Conservation (phyloP, 148 eudicot genomes). For the Dianthus caryophyllus region DNA sequence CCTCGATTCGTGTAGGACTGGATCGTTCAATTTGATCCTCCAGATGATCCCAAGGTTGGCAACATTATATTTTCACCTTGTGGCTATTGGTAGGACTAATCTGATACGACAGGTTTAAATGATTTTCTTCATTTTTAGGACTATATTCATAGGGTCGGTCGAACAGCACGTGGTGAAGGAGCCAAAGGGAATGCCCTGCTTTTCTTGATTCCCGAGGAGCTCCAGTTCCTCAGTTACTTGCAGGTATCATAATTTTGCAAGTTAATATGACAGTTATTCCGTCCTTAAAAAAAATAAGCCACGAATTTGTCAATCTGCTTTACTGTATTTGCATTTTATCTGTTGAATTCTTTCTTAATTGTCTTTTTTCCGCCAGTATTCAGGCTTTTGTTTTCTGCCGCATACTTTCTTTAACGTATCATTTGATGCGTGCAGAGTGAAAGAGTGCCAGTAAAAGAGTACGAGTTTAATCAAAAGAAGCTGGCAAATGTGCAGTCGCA, state of each 20-base stretch:
- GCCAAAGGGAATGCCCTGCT: slow-evolving; percentile 84
- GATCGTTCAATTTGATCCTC: slow-evolving; percentile 98
- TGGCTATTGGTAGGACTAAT: neutral
- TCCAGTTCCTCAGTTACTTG: slow-evolving; percentile 72
- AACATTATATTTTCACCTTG: neutral
- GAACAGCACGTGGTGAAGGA: slow-evolving; percentile 99
- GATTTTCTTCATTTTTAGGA: slow-evolving; percentile 41
- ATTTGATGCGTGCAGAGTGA: slow-evolving; percentile 45
- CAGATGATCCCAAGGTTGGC: slow-evolving; percentile 93
- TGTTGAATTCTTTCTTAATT: neutral
- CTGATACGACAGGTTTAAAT: slow-evolving; percentile 1
- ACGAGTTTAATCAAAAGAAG: slow-evolving; percentile 57
- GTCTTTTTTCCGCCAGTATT: neutral
- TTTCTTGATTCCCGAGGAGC: slow-evolving; percentile 86
- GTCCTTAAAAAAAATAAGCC: too few species aligned
- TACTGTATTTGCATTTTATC: neutral
- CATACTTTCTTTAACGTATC: neutral
- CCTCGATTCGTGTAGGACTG: slow-evolving; percentile 54
- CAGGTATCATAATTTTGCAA: slow-evolving; percentile 45
- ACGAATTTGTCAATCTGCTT: neutral
- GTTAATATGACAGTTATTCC: neutral
- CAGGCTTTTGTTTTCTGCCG: neutral
- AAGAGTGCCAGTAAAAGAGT: slow-evolving; percentile 84
- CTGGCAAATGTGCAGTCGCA: slow-evolving; percentile 67
- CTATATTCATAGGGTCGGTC: slow-evolving; percentile 94